A percentile compares a stretch with the other conserved stretches of the same genome.
Evolutionary conservation across 345 rosid species (phyloP).

Genomic region (Hevea brasiliensis): DNA sequence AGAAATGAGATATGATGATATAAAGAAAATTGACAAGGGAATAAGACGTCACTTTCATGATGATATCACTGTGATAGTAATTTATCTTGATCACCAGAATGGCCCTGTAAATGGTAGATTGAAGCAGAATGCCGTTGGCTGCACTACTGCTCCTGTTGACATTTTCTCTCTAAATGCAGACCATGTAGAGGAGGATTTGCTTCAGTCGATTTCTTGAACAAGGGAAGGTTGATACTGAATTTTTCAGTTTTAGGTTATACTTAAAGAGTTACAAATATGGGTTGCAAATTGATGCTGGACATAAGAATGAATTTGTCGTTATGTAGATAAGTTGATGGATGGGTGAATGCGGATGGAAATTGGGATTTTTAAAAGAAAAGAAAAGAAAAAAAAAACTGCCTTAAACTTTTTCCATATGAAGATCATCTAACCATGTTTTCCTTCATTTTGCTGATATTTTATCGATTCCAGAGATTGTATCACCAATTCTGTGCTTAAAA

Average conservation of each 20-base stretch:
- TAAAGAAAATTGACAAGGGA: slow-evolving; percentile 30
- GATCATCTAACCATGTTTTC: slow-evolving; percentile 17
- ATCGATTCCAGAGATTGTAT: slow-evolving; percentile 11
- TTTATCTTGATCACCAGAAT: slow-evolving; percentile 53
- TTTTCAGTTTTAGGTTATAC: slow-evolving; percentile 9
- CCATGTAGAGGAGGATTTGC: slow-evolving; percentile 41
- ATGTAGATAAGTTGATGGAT: slow-evolving; percentile 16
- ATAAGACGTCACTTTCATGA: slow-evolving; percentile 34
- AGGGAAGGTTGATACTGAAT: slow-evolving; percentile 3
- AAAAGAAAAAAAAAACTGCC: background rate
- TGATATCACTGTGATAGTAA: slow-evolving; percentile 34
- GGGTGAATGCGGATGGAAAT: slow-evolving; percentile 23
- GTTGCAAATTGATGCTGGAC: background rate
- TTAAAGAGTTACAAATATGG: background rate
- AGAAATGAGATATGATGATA: slow-evolving; percentile 35
- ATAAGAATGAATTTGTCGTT: background rate
- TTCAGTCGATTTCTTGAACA: slow-evolving; percentile 23
- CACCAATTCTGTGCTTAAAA: slow-evolving; percentile 15
- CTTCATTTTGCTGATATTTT: slow-evolving; percentile 6
- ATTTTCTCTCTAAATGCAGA: slow-evolving; percentile 62
- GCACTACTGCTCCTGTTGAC: slow-evolving; percentile 68
- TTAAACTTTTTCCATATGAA: slow-evolving; percentile 19
- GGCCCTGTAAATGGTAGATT: slow-evolving; percentile 26
- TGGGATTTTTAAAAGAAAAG: background rate
- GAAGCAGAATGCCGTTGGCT: slow-evolving; percentile 35